A percentile compares a stretch with the other conserved stretches of the same genome.
Evolutionary conservation across 1,139 yeast genomes (phyloP).

Genomic region (Sugiyamaella novakii): DNA sequence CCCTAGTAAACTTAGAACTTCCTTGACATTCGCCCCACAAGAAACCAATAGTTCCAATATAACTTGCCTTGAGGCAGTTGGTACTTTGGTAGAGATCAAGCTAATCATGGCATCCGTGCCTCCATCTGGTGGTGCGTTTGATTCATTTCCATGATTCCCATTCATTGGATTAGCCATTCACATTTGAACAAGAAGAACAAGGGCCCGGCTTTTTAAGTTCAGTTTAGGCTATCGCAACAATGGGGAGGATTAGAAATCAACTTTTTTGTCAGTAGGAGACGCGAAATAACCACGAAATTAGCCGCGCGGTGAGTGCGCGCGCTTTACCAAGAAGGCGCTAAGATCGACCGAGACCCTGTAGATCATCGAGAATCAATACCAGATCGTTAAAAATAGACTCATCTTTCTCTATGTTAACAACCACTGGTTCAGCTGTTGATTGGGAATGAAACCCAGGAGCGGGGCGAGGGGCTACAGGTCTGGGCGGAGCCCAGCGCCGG

Average conservation of each 20-base stretch:
- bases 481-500: slow-evolving; percentile 5
- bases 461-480: background rate
- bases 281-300: slow-evolving; percentile 8
- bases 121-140: background rate
- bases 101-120: slow-evolving; percentile 40
- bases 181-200: no score
- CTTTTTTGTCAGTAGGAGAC: slow-evolving; percentile 1
- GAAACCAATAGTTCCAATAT: slow-evolving; percentile 42
- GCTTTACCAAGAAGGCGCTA: no score
- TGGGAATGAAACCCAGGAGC: no score
- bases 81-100: slow-evolving; percentile 33
- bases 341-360: no score
- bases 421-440: no score
- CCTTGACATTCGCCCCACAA: slow-evolving; percentile 39
- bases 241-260: slow-evolving; percentile 15
- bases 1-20: slow-evolving; percentile 33
- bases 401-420: no score
- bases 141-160: background rate
- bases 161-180: slow-evolving; percentile 1
- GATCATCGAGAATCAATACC: no score
- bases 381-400: no score
- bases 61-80: slow-evolving; percentile 34
- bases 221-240: no score
- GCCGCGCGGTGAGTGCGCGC: background rate
- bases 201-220: no score